phyloP scores from a whole-genome alignment of 352 stramenopile species.

The Globisporangium apiculatum region DNA sequence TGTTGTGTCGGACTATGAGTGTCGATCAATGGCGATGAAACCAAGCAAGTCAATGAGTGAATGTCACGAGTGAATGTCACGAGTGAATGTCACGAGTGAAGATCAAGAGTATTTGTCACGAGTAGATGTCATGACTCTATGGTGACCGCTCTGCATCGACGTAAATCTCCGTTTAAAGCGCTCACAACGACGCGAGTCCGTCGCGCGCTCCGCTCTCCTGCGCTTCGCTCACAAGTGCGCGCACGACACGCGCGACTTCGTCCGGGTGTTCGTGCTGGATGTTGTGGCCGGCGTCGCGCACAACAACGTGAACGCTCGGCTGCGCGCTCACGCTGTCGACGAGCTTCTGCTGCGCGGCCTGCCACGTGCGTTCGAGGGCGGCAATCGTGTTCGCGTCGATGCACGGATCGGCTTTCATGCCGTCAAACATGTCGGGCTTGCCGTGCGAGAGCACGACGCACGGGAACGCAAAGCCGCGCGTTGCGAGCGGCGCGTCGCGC shows the following conservation, averaged over 20 bases:
- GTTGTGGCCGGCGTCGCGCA: conserved; percentile 51
- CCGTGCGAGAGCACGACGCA: conserved; percentile 68
- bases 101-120: no score
- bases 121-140: no score
- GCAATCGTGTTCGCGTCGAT: conserved; percentile 32
- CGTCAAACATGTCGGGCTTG: conserved; percentile 57
- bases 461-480: conserved; percentile 36
- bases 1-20: no score
- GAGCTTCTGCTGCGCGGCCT: conserved; percentile 46
- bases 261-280: conserved; percentile 74
- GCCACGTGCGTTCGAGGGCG: conserved; percentile 61
- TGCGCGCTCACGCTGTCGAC: conserved; percentile 33
- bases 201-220: conserved; percentile 7
- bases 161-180: no score
- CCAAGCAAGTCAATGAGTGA: no score
- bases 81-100: no score
- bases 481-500: conserved; percentile 16
- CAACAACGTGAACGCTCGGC: conserved; percentile 36
- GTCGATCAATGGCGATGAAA: no score
- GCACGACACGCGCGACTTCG: conserved; percentile 44
- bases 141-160: no score
- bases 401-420: conserved; percentile 47
- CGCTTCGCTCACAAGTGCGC: conserved; percentile 35
- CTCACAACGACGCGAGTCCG: conserved; percentile 5
- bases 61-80: no score